These are phyloP conservation scores for Trichoderma sp. DNA, from an alignment of 2,329 filamentous ascomycete genomes.

Conservation along the genomic window DNA sequence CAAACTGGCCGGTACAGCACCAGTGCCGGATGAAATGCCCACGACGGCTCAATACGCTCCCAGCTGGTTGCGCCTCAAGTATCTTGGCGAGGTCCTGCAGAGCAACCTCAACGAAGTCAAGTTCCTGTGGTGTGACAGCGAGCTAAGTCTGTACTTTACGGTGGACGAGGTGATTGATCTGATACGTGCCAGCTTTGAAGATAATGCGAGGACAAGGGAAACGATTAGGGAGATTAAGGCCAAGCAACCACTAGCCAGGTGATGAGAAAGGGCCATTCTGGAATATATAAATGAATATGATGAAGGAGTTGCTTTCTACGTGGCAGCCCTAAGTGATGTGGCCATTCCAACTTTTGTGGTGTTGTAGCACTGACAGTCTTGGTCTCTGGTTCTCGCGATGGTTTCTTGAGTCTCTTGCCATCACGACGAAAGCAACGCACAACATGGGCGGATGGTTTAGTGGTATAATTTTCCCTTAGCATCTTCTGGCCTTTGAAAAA, in stretches of 20 bases:
- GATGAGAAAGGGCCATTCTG: not conserved
- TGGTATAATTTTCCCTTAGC: constrained; percentile 22
- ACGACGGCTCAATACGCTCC: constrained; percentile 58
- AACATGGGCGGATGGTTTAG: constrained; percentile 19
- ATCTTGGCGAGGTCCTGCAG: constrained; percentile 61
- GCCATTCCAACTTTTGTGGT: not conserved
- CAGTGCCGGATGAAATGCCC: constrained; percentile 43
- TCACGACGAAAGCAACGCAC: not conserved
- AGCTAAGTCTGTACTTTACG: constrained; percentile 61
- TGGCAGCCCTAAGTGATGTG: not conserved
- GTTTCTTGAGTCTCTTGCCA: not conserved
- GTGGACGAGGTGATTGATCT: constrained; percentile 60
- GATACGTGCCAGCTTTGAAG: constrained; percentile 61
- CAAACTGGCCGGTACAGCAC: constrained; percentile 29
- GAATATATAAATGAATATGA: not conserved
- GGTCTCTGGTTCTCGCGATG: not conserved
- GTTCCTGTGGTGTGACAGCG: constrained; percentile 63
- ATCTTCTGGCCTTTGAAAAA: not conserved
- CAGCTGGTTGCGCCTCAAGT: constrained; percentile 62
- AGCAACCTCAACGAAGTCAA: constrained; percentile 62
- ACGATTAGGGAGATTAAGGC: constrained; percentile 56
- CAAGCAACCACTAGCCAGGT: constrained; percentile 34
- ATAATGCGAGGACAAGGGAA: constrained; percentile 57
- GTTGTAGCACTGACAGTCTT: not conserved
- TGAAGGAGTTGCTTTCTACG: not conserved